phyloP scores from a whole-genome alignment of 768 basidiomycete species.

The Pleurotus sapidus region DNA sequence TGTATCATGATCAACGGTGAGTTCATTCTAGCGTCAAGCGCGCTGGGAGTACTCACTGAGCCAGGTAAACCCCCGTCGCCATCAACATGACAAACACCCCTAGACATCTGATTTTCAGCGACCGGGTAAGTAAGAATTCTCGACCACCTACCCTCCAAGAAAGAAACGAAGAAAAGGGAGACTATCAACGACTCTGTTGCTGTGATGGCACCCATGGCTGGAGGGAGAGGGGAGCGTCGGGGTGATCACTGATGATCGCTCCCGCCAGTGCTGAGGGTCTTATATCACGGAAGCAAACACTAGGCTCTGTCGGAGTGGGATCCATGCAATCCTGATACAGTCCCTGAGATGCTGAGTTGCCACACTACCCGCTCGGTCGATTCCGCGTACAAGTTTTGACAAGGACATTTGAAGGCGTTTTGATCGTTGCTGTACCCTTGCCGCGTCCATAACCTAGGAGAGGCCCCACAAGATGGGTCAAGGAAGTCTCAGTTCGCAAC shows the following conservation, averaged over 20 bases:
- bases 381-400: neutral
- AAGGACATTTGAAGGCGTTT: neutral
- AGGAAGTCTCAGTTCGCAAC: neutral
- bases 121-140: neutral
- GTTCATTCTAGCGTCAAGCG: neutral
- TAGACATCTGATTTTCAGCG: neutral
- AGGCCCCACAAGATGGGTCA: neutral
- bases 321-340: neutral
- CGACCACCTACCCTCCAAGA: neutral
- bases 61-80: neutral
- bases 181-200: constrained; percentile 7
- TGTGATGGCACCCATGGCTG: neutral
- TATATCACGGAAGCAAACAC: constrained; percentile 8
- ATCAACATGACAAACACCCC: constrained; percentile 6
- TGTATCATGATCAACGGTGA: too few relatives aligned
- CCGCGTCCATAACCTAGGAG: neutral
- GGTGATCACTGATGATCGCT: neutral
- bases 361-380: constrained; percentile 2
- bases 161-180: constrained; percentile 1
- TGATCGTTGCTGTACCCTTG: neutral
- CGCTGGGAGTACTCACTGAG: neutral
- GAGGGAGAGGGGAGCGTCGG: neutral
- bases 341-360: neutral
- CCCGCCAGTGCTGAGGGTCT: neutral
- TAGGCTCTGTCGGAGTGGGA: constrained; percentile 1